phyloP scores from a whole-genome alignment of 2,329 filamentous ascomycete species.

The Phoma sp. region DNA sequence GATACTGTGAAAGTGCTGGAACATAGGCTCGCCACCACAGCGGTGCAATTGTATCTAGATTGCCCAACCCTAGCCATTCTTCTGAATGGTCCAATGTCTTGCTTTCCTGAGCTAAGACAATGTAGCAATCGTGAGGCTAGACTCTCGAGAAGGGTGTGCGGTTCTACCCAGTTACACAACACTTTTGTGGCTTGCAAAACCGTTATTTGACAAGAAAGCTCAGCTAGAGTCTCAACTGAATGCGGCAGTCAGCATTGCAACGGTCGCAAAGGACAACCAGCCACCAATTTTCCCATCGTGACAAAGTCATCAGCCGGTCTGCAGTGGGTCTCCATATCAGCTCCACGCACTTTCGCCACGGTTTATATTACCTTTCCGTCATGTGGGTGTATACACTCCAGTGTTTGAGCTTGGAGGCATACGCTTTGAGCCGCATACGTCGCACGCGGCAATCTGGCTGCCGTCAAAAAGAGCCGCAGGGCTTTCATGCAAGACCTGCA shows the following conservation, averaged over 20 bases:
- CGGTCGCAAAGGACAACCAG: conserved; percentile 14
- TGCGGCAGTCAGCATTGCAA: conserved; percentile 13
- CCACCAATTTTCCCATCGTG: conserved; percentile 13
- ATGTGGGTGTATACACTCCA: neutral
- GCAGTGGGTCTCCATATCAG: conserved; percentile 2
- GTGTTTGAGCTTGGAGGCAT: neutral
- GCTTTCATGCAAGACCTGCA: conserved; percentile 11
- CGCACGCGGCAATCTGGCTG: conserved; percentile 3
- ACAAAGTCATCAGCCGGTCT: conserved; percentile 11
- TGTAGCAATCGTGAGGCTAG: neutral
- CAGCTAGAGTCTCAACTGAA: conserved; percentile 4
- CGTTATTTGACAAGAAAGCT: conserved; percentile 15
- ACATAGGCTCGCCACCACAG: too few species aligned
- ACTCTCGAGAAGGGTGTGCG: conserved; percentile 2
- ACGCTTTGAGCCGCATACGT: conserved; percentile 17
- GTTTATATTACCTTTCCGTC: neutral
- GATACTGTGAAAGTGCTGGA: too few species aligned
- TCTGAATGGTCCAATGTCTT: neutral
- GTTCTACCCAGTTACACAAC: conserved; percentile 4
- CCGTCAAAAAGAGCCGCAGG: conserved; percentile 7
- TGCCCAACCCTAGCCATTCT: too few species aligned
- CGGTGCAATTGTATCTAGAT: too few species aligned
- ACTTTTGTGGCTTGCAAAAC: conserved; percentile 5
- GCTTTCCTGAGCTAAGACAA: neutral
- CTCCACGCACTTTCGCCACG: neutral